Conservation (phyloP, 2,329 filamentous ascomycete species). For the Aspergillus proliferans region DNA sequence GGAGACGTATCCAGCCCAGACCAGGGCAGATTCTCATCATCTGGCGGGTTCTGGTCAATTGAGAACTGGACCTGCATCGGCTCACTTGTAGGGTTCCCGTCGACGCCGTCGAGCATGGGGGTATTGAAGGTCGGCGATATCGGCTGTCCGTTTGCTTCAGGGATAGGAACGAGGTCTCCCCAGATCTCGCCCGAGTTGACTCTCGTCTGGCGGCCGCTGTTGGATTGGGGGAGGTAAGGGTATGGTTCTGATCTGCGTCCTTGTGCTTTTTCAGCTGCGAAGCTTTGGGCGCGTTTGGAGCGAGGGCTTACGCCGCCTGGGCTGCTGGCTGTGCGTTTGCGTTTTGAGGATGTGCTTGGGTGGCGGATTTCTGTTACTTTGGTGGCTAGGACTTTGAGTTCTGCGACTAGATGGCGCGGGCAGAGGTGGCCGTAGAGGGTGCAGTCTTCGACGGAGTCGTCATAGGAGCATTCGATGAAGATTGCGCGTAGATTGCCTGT, state of each 20-base stretch:
- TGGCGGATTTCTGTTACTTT: constrained; percentile 58
- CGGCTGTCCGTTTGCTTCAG: too few species aligned
- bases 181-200: background rate
- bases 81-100: constrained; percentile 1
- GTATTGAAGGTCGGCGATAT: background rate
- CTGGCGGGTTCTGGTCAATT: constrained; percentile 1
- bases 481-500: constrained; percentile 67
- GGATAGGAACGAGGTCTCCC: constrained; percentile 1
- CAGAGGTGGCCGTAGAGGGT: constrained; percentile 84
- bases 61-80: background rate
- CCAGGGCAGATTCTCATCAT: constrained; percentile 7
- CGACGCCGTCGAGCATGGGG: constrained; percentile 9
- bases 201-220: constrained; percentile 1
- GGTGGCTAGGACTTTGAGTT: constrained; percentile 64
- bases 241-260: background rate
- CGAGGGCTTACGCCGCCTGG: constrained; percentile 19
- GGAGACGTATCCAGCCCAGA: constrained; percentile 34
- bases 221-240: background rate
- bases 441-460: constrained; percentile 69
- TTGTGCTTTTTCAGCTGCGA: background rate
- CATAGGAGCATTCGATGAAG: constrained; percentile 94
- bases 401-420: constrained; percentile 72
- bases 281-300: constrained; percentile 16
- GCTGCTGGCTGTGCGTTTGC: constrained; percentile 30
- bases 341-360: constrained; percentile 31